These are phyloP conservation scores for Cladosporium sp. DNA, from an alignment of 2,329 filamentous ascomycete species.

Conservation along the genomic window DNA sequence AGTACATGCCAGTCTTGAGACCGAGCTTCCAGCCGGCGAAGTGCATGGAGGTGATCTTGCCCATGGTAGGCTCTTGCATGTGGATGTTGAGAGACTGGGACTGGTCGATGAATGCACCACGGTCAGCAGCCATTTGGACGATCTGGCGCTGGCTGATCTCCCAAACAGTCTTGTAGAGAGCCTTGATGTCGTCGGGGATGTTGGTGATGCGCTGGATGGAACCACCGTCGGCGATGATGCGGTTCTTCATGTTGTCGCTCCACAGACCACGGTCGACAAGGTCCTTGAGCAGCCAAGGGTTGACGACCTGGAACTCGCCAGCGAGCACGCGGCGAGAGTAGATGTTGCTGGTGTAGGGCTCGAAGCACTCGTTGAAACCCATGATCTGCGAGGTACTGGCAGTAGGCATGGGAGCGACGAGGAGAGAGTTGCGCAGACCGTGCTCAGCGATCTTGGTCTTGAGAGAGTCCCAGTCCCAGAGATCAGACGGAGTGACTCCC, in stretches of 20 bases:
- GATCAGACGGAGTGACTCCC: conserved; percentile 85
- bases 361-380: conserved; percentile 99
- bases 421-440: conserved; percentile 90
- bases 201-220: conserved; percentile 97
- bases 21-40: conserved; percentile 99
- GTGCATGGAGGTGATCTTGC: conserved; percentile 99
- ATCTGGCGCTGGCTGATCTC: conserved; percentile 96
- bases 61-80: conserved; percentile 99
- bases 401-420: conserved; percentile 96
- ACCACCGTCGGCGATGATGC: conserved; percentile 94
- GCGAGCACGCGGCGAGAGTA: conserved; percentile 97
- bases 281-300: conserved; percentile 97
- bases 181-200: conserved; percentile 93
- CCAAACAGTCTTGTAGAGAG: conserved; percentile 99
- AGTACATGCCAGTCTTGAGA: conserved; percentile 99
- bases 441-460: conserved; percentile 90
- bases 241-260: conserved; percentile 99
- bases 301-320: conserved; percentile 98
- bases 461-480: conserved; percentile 92
- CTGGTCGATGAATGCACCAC: conserved; percentile 98
- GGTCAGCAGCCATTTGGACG: conserved; percentile 96
- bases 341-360: conserved; percentile 99
- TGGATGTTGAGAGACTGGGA: conserved; percentile 99
- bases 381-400: conserved; percentile 96
- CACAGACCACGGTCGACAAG: conserved; percentile 96